Evolutionary conservation across 352 stramenopile genomes (phyloP).

Genomic region (Phytophthora nicotianae): DNA sequence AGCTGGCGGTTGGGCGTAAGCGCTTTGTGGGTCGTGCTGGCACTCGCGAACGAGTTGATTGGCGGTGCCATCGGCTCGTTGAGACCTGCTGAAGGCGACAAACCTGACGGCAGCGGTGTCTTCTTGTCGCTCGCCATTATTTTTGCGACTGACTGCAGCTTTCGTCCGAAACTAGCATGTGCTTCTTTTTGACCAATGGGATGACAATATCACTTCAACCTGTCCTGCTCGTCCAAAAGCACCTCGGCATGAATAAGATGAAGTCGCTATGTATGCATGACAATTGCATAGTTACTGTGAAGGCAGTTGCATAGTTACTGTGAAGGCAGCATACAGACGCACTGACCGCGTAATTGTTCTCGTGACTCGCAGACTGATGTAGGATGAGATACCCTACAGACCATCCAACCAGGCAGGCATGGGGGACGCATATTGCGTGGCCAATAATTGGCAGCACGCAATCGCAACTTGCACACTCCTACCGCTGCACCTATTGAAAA

Average conservation of each 20-base stretch:
- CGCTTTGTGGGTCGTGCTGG: slow-evolving; percentile 52
- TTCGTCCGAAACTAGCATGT: background rate
- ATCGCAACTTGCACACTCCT: background rate
- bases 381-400: too few relatives aligned
- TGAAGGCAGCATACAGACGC: too few relatives aligned
- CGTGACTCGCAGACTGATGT: too few relatives aligned
- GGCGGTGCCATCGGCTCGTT: slow-evolving; percentile 38
- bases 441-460: too few relatives aligned
- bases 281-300: too few relatives aligned
- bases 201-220: background rate
- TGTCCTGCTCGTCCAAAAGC: too few relatives aligned
- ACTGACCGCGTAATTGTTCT: too few relatives aligned
- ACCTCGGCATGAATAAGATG: too few relatives aligned
- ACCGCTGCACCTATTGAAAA: background rate
- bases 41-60: slow-evolving; percentile 45
- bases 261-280: too few relatives aligned
- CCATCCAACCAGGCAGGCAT: too few relatives aligned
- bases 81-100: slow-evolving; percentile 16
- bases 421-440: too few relatives aligned
- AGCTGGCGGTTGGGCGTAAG: slow-evolving; percentile 77
- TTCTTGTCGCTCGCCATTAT: slow-evolving; percentile 39
- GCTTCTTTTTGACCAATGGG: slow-evolving; percentile 2
- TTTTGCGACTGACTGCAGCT: slow-evolving; percentile 13
- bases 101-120: slow-evolving; percentile 14
- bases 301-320: too few relatives aligned